Conservation (phyloP, 1,139 yeast species). For the Geotrichum cucujoidarum region DNA sequence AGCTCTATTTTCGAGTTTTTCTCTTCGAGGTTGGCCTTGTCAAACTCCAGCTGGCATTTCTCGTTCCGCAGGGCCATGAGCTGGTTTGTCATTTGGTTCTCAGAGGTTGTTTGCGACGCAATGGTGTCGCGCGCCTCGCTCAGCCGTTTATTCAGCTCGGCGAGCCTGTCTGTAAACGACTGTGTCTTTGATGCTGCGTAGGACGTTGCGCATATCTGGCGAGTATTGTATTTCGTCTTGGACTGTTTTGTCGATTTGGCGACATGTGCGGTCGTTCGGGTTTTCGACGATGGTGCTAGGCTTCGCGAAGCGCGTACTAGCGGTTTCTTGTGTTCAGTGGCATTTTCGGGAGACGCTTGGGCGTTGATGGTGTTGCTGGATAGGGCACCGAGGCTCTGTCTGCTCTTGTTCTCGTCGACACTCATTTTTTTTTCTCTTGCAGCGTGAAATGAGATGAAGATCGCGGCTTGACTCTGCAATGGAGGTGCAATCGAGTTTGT, state of each 20-base stretch:
- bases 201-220: constrained; percentile 5
- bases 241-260: background rate
- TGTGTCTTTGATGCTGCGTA: background rate
- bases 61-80: constrained; percentile 14
- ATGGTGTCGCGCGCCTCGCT: constrained; percentile 6
- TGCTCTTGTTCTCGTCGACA: too few species aligned
- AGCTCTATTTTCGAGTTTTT: constrained; percentile 36
- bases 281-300: background rate
- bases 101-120: constrained; percentile 2
- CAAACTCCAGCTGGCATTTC: constrained; percentile 5
- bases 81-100: constrained; percentile 2
- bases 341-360: background rate
- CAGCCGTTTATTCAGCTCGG: constrained; percentile 4
- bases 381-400: background rate
- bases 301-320: background rate
- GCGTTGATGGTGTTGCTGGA: constrained; percentile 1
- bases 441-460: too few species aligned
- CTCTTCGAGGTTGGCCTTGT: constrained; percentile 20
- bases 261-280: background rate
- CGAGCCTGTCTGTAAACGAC: background rate
- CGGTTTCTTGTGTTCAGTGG: too few species aligned
- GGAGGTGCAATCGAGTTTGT: too few species aligned
- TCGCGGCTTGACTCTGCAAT: too few species aligned
- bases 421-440: too few species aligned
- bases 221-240: constrained; percentile 3